These are phyloP conservation scores for Thielaviopsis populi DNA, from an alignment of 2,329 filamentous ascomycete species.

Conservation along the genomic window DNA sequence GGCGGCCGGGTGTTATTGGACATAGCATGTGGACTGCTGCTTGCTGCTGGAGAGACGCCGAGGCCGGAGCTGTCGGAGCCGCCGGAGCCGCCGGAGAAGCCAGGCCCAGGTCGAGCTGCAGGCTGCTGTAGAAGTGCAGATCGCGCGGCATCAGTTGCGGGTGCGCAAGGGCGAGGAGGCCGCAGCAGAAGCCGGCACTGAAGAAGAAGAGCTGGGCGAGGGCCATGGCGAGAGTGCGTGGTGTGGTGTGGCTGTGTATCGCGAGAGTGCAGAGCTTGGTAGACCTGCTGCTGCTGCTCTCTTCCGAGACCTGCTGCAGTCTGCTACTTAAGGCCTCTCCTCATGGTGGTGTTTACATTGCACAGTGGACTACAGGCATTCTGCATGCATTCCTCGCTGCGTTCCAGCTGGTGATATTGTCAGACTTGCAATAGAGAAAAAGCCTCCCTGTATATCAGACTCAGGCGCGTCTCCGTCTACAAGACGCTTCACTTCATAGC, in stretches of 20 bases:
- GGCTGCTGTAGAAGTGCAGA: conserved; percentile 5
- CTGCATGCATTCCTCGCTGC: background rate
- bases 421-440: background rate
- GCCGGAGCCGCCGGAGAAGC: background rate
- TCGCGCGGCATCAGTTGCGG: background rate
- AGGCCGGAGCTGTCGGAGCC: too few species aligned
- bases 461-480: background rate
- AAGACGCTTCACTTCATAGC: too few species aligned
- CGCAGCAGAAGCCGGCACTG: conserved; percentile 4
- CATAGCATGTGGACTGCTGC: too few species aligned
- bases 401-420: background rate
- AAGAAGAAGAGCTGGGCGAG: background rate
- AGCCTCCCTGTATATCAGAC: background rate
- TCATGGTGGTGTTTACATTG: background rate
- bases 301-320: background rate
- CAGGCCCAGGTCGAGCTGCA: background rate
- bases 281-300: background rate
- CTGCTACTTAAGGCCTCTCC: background rate
- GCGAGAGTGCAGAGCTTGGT: background rate
- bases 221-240: background rate
- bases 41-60: too few species aligned
- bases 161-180: background rate
- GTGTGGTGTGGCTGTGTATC: background rate
- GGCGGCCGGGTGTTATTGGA: background rate
- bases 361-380: background rate